phyloP scores from a whole-genome alignment of 805 yeast species.

The Ogataea pilisensis region DNA sequence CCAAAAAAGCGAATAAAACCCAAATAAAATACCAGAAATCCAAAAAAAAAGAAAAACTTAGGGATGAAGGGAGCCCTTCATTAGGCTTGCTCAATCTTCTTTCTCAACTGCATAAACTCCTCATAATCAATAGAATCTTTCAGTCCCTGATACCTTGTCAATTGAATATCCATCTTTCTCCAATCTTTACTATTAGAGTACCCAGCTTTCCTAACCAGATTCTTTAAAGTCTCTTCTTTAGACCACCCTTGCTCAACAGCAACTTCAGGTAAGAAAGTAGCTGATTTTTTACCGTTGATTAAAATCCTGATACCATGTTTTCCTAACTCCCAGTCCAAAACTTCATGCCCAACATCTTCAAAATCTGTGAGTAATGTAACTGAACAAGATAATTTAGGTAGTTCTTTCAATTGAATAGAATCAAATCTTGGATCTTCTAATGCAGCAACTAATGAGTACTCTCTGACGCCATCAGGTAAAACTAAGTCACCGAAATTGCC shows the following conservation, averaged over 20 bases:
- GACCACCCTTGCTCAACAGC: conserved; percentile 86
- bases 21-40: too few species aligned
- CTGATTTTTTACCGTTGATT: conserved; percentile 45
- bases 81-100: conserved; percentile 16
- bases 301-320: conserved; percentile 70
- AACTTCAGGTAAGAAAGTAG: conserved; percentile 89
- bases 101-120: conserved; percentile 32
- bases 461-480: conserved; percentile 53
- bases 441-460: conserved; percentile 67
- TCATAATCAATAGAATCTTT: conserved; percentile 40
- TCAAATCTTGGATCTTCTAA: conserved; percentile 73
- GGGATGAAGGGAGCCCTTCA: too few species aligned
- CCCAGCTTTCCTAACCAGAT: conserved; percentile 75
- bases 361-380: conserved; percentile 66
- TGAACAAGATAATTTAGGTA: conserved; percentile 47
- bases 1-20: too few species aligned
- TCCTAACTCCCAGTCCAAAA: conserved; percentile 78
- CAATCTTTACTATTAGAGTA: conserved; percentile 17
- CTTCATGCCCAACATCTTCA: conserved; percentile 40
- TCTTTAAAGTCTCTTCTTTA: conserved; percentile 61
- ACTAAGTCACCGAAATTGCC: conserved; percentile 72
- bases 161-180: conserved; percentile 35
- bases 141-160: conserved; percentile 54
- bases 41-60: too few species aligned
- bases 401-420: conserved; percentile 56